Evolutionary conservation across 2,329 filamentous ascomycete species (phyloP).

Genomic region (Cytospora mali): DNA sequence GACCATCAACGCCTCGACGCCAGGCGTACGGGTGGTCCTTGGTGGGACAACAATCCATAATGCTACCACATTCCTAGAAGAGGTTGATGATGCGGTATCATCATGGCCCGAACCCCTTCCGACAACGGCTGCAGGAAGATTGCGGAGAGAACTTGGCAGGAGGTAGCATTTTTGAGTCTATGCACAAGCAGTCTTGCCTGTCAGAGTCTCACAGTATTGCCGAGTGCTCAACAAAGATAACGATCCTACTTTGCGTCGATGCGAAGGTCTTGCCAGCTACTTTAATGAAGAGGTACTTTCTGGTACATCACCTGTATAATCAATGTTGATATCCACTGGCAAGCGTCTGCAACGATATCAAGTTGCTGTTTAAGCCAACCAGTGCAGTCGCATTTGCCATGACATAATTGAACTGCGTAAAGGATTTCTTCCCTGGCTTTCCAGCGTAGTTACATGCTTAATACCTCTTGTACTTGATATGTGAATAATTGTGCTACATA

Average conservation of each 20-base stretch:
- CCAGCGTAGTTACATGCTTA: no score
- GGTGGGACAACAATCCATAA: slow-evolving; percentile 90
- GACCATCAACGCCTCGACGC: slow-evolving; percentile 88
- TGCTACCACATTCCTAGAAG: slow-evolving; percentile 82
- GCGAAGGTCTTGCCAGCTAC: neutral
- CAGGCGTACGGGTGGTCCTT: slow-evolving; percentile 85
- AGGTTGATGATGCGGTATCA: slow-evolving; percentile 85
- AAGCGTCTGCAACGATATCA: no score
- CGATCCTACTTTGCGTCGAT: neutral
- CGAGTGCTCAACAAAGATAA: neutral
- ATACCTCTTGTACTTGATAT: no score
- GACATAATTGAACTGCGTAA: no score
- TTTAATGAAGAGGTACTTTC: neutral
- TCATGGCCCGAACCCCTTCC: slow-evolving; percentile 75
- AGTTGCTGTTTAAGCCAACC: no score
- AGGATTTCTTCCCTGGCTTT: no score
- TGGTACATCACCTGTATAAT: neutral
- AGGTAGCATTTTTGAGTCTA: slow-evolving; percentile 20
- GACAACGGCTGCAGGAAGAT: slow-evolving; percentile 35
- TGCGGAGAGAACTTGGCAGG: slow-evolving; percentile 38
- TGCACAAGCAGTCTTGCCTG: neutral
- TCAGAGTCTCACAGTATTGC: neutral
- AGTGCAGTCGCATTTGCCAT: no score
- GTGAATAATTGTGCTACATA: no score
- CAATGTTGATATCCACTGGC: neutral